Base-by-base conservation (phyloP, 2,329 filamentous ascomycete genomes). In the Talaromyces atroroseus region DNA sequence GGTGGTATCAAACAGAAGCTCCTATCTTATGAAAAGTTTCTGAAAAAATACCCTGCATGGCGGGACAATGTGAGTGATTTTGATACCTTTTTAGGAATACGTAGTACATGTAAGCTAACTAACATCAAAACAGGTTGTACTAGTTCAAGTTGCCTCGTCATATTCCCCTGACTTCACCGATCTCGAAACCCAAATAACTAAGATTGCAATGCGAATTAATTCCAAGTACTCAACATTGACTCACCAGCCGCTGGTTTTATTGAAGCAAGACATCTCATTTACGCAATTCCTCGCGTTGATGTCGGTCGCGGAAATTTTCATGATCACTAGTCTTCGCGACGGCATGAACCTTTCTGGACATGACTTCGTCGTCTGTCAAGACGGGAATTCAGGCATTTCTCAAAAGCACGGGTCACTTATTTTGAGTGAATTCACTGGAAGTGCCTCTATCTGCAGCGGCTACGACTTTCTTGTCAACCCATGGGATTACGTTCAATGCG, bases 341-440 rank as follows among this genome's bases (percentile, higher is more conserved):
- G 92, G 92, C 62, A 96, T 96, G 92, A 96, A 96, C 68, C 76
- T 97, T 51, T 95, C 92, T 0, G 90, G 88, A 5, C 92, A 96
- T 68, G 92, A 97, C 68, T 97, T 90, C 66, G 81, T 96, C 36
- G 88, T 89, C 62, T 96, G 91, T 67, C 92, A 97, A 69, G 92
- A 96, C 65, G 91, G 91, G 42, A 81, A 82, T 61, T 76, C 82
- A 55, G 75, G 78, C 2, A 18, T 44, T 20, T 76, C 85, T 45
- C 90, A 90, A 75, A 91, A 89, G 73, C 84, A 94, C 66, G 90
- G 90, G 2, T 91, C 91, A 1, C 80, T 97, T 32, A 95, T 97
- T 60, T 76, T 96, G 55, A 95, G 90, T 60, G 92, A 97, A 69
- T 97, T 97, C 67, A 95, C 92, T 1, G 92, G 92, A 18, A 95